A percentile compares a stretch with the other conserved stretches of the same genome.
Evolutionary conservation across 345 rosid species (phyloP).

Genomic region (Salix dunnii): DNA sequence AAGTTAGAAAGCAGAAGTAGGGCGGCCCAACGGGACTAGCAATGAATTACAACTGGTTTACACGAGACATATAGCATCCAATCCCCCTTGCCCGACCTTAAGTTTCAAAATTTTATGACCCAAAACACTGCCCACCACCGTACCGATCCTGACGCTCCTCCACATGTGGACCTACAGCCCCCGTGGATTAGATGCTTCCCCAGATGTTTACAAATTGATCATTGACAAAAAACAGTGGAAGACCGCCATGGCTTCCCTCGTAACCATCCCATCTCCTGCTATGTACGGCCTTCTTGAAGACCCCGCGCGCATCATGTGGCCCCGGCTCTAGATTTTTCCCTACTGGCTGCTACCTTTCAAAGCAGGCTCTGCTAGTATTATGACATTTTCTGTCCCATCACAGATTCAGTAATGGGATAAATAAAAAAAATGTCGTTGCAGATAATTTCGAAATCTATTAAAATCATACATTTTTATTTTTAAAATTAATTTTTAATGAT

Average conservation of each 20-base stretch:
- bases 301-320: slow-evolving; percentile 18
- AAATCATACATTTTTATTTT: no score
- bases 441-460: no score
- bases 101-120: background rate
- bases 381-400: background rate
- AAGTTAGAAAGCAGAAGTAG: background rate
- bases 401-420: background rate
- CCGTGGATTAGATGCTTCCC: slow-evolving; percentile 6
- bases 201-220: background rate
- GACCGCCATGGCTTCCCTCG: background rate
- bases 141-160: background rate
- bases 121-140: background rate
- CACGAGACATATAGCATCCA: background rate
- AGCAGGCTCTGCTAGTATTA: background rate
- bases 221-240: background rate
- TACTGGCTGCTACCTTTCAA: background rate
- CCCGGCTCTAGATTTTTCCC: background rate
- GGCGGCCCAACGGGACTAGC: background rate
- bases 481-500: no score
- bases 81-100: background rate
- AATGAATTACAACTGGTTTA: no score
- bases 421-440: no score
- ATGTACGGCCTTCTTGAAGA: slow-evolving; percentile 7
- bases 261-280: background rate
- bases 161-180: slow-evolving; percentile 1